Conservation (phyloP, 2,329 filamentous ascomycete genomes). For the Aureobasidium pullulans region DNA sequence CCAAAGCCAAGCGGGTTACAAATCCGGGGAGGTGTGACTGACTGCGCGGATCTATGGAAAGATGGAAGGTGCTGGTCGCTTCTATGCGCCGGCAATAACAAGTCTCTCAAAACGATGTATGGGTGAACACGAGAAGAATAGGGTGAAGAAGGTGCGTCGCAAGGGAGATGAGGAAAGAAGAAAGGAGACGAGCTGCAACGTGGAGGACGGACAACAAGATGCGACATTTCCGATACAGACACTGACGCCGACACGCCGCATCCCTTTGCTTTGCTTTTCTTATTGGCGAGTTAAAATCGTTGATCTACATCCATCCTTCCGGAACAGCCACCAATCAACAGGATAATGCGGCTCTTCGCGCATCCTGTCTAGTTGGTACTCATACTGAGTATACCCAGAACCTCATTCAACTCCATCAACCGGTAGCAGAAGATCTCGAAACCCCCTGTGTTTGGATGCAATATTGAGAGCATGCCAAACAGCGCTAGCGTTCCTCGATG, state of each 20-base stretch:
- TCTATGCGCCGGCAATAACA: not conserved
- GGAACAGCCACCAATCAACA: not conserved
- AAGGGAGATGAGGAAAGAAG: not conserved
- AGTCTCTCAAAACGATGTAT: not conserved
- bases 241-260: not conserved
- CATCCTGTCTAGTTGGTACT: not conserved
- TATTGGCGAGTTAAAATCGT: not conserved
- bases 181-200: constrained; percentile 6
- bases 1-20: not conserved
- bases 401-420: too few species aligned
- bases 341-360: not conserved
- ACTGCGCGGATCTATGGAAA: not conserved
- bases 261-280: not conserved
- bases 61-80: constrained; percentile 7
- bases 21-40: constrained; percentile 3
- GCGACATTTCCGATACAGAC: not conserved
- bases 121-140: not conserved
- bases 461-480: constrained; percentile 2
- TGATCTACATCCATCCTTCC: not conserved
- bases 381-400: too few species aligned
- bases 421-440: not conserved
- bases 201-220: constrained; percentile 1
- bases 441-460: not conserved
- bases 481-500: constrained; percentile 7
- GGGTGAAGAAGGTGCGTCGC: not conserved